Conservation (phyloP, 2,329 filamentous ascomycete genomes). For the Phyllosticta paracitricarpa region DNA sequence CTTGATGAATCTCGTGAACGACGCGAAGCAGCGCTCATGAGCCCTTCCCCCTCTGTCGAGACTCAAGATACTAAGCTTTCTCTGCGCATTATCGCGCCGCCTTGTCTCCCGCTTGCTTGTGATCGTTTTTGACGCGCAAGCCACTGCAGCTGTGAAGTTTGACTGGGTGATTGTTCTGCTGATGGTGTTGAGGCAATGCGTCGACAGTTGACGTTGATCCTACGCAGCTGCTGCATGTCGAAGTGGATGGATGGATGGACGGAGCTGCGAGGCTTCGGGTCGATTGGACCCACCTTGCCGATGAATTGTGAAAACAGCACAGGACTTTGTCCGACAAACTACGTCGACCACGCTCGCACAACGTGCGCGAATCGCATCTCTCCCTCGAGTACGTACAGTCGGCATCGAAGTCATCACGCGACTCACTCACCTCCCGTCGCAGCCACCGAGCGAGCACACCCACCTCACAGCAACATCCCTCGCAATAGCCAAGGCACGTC, state of each 20-base stretch:
- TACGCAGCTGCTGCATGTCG: too few species aligned
- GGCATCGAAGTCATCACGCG: not conserved
- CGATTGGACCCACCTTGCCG: too few species aligned
- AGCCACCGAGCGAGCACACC: not conserved
- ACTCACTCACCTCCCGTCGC: not conserved
- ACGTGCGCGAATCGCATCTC: not conserved
- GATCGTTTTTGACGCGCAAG: not conserved
- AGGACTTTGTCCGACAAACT: too few species aligned
- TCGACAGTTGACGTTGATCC: too few species aligned
- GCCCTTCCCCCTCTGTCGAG: not conserved
- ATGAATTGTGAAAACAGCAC: too few species aligned
- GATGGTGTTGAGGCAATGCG: not conserved
- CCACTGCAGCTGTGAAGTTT: not conserved
- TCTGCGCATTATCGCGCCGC: not conserved
- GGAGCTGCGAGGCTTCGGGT: too few species aligned
- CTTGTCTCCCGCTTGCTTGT: not conserved
- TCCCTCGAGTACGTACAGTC: not conserved
- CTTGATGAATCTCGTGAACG: too few species aligned
- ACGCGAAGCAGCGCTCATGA: too few species aligned
- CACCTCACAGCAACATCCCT: not conserved
- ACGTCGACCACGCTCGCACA: too few species aligned
- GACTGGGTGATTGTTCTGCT: not conserved
- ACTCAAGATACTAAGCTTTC: not conserved
- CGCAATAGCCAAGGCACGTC: not conserved
- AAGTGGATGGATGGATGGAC: too few species aligned